Evolutionary conservation across 2,329 filamentous ascomycete species (phyloP).

Genomic region (Aspergillus candidus): DNA sequence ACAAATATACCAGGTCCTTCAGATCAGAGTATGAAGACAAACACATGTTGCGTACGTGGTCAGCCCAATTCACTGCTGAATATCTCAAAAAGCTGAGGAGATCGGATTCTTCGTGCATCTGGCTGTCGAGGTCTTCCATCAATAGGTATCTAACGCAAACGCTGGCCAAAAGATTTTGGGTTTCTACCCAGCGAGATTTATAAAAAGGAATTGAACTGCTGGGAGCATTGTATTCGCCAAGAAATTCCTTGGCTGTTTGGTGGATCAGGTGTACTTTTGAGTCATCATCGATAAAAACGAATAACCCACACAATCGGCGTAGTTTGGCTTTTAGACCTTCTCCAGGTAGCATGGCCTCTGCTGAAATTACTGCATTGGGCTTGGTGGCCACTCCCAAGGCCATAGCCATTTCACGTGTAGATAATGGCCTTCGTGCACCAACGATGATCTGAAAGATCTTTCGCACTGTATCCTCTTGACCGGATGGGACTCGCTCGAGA

Average conservation of each 20-base stretch:
- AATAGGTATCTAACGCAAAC: neutral
- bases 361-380: neutral
- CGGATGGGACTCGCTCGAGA: conserved; percentile 5
- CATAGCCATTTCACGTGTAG: conserved; percentile 9
- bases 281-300: conserved; percentile 10
- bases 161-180: neutral
- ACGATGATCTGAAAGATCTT: conserved; percentile 13
- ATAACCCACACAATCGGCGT: conserved; percentile 7
- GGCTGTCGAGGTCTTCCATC: neutral
- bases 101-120: neutral
- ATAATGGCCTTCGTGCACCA: conserved; percentile 11
- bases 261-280: conserved; percentile 15
- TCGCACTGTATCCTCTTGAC: neutral
- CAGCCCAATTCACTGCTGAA: conserved; percentile 1
- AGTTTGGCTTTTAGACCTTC: neutral
- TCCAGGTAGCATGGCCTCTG: neutral
- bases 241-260: conserved; percentile 11
- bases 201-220: too few species aligned
- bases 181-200: neutral
- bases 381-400: conserved; percentile 7
- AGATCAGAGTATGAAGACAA: neutral
- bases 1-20: neutral
- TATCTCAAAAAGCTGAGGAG: neutral
- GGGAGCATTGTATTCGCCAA: neutral
- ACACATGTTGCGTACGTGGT: neutral